These are phyloP conservation scores for Trichosporon sp. DNA, from an alignment of 1,284 basidiomycete species.

Conservation along the genomic window DNA sequence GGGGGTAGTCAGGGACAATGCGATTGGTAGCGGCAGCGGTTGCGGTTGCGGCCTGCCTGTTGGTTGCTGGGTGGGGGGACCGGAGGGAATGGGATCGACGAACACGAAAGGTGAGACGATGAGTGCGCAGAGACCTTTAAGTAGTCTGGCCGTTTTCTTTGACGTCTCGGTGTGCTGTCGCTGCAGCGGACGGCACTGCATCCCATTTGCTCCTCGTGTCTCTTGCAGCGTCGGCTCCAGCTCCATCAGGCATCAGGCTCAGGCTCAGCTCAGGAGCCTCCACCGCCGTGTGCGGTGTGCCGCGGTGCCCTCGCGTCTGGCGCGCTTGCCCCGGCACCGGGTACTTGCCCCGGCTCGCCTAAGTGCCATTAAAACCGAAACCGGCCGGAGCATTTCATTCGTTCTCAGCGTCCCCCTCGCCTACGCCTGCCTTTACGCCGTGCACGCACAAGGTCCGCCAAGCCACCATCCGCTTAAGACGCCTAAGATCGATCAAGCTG, in stretches of 20 bases:
- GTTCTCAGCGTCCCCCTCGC: not conserved
- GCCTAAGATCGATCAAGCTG: not conserved
- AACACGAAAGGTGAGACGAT: not conserved
- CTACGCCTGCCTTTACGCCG: not conserved
- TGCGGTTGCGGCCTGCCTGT: not conserved
- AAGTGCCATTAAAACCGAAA: not conserved
- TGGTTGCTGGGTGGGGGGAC: not conserved
- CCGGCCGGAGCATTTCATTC: not conserved
- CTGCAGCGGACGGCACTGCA: not conserved
- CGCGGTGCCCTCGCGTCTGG: not conserved
- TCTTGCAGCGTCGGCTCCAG: not conserved
- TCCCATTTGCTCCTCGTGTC: not conserved
- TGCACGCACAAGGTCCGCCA: not conserved
- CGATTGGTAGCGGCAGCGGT: not conserved
- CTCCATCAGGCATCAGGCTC: not conserved
- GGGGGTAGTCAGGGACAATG: conserved; percentile 4
- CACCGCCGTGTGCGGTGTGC: not conserved
- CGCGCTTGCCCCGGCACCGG: not conserved
- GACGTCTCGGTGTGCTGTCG: not conserved
- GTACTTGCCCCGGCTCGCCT: conserved; percentile 5
- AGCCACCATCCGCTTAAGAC: not conserved
- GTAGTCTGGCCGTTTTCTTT: not conserved
- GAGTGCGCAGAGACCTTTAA: conserved; percentile 1
- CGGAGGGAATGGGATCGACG: not conserved
- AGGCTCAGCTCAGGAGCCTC: too few species aligned